These are phyloP conservation scores for Saccharomycopsis sp. DNA, from an alignment of 805 yeast species.

Conservation along the genomic window DNA sequence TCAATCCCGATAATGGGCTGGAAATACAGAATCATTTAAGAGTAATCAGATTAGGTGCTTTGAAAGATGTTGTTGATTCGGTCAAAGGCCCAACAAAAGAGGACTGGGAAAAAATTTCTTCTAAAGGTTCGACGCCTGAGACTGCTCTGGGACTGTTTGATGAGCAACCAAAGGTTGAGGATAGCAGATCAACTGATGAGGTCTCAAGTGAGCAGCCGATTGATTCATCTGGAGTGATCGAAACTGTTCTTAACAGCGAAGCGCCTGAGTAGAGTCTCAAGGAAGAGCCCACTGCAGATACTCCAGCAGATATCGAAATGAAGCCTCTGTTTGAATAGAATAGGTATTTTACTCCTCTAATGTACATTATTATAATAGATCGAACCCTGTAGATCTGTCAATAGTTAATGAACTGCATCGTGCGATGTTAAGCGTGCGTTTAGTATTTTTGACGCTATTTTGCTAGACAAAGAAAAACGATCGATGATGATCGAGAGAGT, in stretches of 20 bases:
- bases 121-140: neutral
- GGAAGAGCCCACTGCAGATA: no score
- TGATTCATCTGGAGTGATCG: neutral
- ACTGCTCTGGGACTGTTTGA: neutral
- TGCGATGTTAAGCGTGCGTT: no score
- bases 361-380: neutral
- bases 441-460: neutral
- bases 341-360: neutral
- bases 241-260: neutral
- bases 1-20: neutral
- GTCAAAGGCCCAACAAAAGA: neutral
- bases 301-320: neutral
- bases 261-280: no score
- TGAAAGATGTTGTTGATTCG: neutral
- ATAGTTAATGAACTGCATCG: no score
- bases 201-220: neutral
- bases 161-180: neutral
- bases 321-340: neutral
- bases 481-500: neutral
- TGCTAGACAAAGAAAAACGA: neutral
- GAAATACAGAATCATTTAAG: conserved; percentile 3
- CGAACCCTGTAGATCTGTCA: neutral
- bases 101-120: neutral
- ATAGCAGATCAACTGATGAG: neutral
- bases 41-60: conserved; percentile 3